Evolutionary conservation across 1,284 basidiomycete genomes (phyloP), one percentile per base, ranked within the genome.

Genomic region (Ceratorhiza oryzae-sativae): DNA sequence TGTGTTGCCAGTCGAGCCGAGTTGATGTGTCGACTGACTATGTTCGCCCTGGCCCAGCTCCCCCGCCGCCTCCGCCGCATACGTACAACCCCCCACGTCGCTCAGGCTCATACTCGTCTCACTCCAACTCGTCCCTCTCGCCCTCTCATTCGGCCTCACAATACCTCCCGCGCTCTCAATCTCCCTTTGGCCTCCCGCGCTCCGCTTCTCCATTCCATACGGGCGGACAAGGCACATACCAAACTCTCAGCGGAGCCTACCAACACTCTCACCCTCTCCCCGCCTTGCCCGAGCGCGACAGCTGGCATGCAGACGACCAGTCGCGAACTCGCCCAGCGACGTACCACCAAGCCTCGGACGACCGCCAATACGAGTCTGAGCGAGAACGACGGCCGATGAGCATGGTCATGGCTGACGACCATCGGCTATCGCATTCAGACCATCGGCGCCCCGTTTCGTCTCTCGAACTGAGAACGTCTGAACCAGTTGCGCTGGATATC

Each of bases 81-180:
- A 4, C 59, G 5, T 63, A 56, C 36, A 51, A 59, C 61, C 77
- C 77, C 67, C 76, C 75, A 34, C 67, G 70, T 15, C 77, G 59
- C 32, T 71, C 42, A 39, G 62, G 58, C 15, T 65, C 60, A 9
- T 56, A 65, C 25, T 67, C 73, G 45, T 72, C 71, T 72, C 77
- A 80, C 1, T 87, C 86, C 20, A 83, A 84, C 73, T 86, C 81
- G 9, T 83, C 86, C 2, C 79, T 88, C 72, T 83, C 86, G 0
- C 87, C 88, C 39, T 89, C 88, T 71, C 90, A 91, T 76, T 90
- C 89, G 0, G 87, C 86, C 1, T 89, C 88, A 23, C 86, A 89
- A 78, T 42, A 56, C 27, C 41, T 20, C 51, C 39, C 23, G 42
- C 61, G 71, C 67, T 72, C 74, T 32, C 34, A 61, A 63, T 62